phyloP scores from a whole-genome alignment of 2,329 filamentous ascomycete species.

The Alternaria brassicicola region DNA sequence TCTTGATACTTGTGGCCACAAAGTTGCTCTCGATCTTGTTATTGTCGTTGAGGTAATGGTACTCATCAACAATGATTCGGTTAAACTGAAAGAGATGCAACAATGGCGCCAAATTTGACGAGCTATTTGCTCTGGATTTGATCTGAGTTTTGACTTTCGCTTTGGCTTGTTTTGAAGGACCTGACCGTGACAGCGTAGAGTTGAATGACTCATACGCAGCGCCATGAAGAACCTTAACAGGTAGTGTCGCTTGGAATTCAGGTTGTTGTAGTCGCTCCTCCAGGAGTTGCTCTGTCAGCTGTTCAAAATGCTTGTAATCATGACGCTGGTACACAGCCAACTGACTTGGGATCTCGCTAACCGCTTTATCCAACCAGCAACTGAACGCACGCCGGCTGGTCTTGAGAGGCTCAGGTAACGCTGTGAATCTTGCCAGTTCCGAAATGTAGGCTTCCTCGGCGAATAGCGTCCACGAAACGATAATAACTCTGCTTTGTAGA shows the following conservation, averaged over 20 bases:
- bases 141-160: slow-evolving; percentile 1
- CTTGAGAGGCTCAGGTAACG: slow-evolving; percentile 47
- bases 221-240: slow-evolving; percentile 48
- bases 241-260: slow-evolving; percentile 48
- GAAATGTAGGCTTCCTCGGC: slow-evolving; percentile 56
- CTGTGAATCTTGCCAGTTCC: slow-evolving; percentile 58
- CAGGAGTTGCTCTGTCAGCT: slow-evolving; percentile 28
- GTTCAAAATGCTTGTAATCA: slow-evolving; percentile 40
- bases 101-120: slow-evolving; percentile 31
- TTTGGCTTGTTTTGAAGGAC: slow-evolving; percentile 10
- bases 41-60: slow-evolving; percentile 59
- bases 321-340: slow-evolving; percentile 44
- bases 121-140: neutral
- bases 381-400: slow-evolving; percentile 57
- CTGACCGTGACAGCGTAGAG: slow-evolving; percentile 5
- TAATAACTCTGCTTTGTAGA: slow-evolving; percentile 59
- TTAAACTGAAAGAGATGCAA: slow-evolving; percentile 67
- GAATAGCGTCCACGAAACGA: slow-evolving; percentile 61
- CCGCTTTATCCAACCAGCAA: slow-evolving; percentile 60
- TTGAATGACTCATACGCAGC: slow-evolving; percentile 38
- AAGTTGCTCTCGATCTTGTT: slow-evolving; percentile 37
- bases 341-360: slow-evolving; percentile 51
- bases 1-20: slow-evolving; percentile 49
- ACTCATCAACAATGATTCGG: slow-evolving; percentile 69
- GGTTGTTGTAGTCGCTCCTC: slow-evolving; percentile 36